Conservation (phyloP, 768 basidiomycete species). For the Glaciozyma antarctica region DNA sequence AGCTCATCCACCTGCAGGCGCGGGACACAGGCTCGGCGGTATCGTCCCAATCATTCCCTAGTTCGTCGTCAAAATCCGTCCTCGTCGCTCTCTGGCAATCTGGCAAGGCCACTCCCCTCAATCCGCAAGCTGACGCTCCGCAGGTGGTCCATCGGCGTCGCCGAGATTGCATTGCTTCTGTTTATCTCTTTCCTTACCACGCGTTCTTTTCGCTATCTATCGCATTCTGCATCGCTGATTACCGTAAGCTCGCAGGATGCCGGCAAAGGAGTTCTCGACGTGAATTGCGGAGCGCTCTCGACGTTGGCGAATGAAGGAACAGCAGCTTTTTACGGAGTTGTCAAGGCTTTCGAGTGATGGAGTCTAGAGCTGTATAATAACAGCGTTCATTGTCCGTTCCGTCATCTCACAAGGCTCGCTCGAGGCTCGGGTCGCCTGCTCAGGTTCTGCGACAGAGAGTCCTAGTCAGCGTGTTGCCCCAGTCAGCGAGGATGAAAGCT, state of each 20-base stretch:
- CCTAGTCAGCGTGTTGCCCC: no score
- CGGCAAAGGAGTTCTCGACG: background rate
- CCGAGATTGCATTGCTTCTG: background rate
- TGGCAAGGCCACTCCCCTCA: no score
- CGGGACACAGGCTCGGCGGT: background rate
- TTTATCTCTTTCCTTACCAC: background rate
- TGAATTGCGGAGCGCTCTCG: background rate
- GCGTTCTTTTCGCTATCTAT: background rate
- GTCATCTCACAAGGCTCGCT: no score
- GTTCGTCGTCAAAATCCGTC: background rate
- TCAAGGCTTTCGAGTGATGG: background rate
- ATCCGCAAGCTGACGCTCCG: background rate
- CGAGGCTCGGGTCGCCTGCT: no score
- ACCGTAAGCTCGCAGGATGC: background rate
- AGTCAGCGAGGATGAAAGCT: background rate
- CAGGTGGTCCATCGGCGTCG: background rate
- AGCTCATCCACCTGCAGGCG: background rate
- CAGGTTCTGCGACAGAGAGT: no score
- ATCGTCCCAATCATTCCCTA: background rate
- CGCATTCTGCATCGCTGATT: background rate
- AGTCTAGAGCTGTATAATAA: background rate
- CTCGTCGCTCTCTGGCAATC: background rate
- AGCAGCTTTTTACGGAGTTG: background rate
- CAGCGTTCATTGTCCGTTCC: no score
- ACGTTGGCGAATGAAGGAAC: background rate